phyloP scores from a whole-genome alignment of 1,284 basidiomycete species.

The Austroboletus sp. region DNA sequence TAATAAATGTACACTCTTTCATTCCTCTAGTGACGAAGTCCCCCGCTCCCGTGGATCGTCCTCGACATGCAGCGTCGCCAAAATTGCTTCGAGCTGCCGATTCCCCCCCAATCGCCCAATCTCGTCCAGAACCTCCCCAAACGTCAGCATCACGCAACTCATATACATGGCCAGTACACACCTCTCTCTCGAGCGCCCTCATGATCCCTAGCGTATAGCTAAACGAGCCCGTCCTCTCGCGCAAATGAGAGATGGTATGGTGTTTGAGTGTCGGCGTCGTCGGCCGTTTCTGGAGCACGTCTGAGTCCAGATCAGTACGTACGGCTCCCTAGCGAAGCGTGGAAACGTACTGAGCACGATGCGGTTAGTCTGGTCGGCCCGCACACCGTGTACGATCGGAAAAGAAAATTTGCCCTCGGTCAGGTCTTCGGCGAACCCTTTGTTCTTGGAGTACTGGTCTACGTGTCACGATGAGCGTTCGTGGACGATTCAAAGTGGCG shows the following conservation, averaged over 20 bases:
- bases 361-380: constrained; percentile 65
- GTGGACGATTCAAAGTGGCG: constrained; percentile 35
- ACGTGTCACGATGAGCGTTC: neutral
- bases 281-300: constrained; percentile 84
- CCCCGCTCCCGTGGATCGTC: neutral
- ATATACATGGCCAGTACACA: constrained; percentile 18
- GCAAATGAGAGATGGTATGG: constrained; percentile 75
- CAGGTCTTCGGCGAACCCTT: constrained; percentile 91
- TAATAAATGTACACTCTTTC: neutral
- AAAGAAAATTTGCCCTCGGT: constrained; percentile 97
- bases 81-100: constrained; percentile 24
- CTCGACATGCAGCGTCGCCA: constrained; percentile 24
- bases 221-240: constrained; percentile 61
- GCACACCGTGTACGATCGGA: constrained; percentile 84
- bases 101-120: constrained; percentile 28
- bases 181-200: constrained; percentile 45
- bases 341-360: constrained; percentile 70
- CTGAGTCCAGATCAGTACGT: constrained; percentile 36
- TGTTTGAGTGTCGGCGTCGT: constrained; percentile 71
- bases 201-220: constrained; percentile 61
- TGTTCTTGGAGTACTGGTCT: constrained; percentile 77
- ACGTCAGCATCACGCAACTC: neutral
- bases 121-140: constrained; percentile 28
- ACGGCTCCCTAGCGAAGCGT: neutral
- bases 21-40: neutral